phyloP scores from a whole-genome alignment of 805 yeast species.

The Debaryomyces hansenii region DNA sequence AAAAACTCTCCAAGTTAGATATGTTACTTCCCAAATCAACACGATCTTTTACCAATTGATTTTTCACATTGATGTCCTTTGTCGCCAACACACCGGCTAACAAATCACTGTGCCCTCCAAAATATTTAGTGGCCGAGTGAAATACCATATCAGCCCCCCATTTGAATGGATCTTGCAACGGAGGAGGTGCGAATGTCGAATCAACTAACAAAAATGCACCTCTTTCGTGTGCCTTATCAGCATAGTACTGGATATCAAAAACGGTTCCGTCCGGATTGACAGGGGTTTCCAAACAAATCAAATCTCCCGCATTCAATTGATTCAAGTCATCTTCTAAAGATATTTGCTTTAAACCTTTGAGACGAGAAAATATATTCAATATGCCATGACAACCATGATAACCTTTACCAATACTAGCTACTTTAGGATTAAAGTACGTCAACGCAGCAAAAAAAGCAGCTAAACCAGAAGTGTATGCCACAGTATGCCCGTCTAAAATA shows the following conservation, averaged over 20 bases:
- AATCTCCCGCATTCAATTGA: slow-evolving; percentile 63
- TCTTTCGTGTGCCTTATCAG: slow-evolving; percentile 66
- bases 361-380: slow-evolving; percentile 59
- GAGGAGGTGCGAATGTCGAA: slow-evolving; percentile 86
- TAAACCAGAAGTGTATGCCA: slow-evolving; percentile 75
- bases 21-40: too few species aligned
- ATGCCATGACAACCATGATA: slow-evolving; percentile 56
- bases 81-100: too few species aligned
- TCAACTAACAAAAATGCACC: slow-evolving; percentile 81
- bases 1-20: too few species aligned
- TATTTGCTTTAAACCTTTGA: slow-evolving; percentile 55
- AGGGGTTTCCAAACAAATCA: slow-evolving; percentile 85
- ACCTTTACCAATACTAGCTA: slow-evolving; percentile 58
- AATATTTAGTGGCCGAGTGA: too few species aligned
- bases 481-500: slow-evolving; percentile 54
- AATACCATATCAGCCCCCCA: too few species aligned
- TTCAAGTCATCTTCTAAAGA: slow-evolving; percentile 39
- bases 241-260: slow-evolving; percentile 56
- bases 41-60: too few species aligned
- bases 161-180: slow-evolving; percentile 53
- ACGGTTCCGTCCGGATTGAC: slow-evolving; percentile 65
- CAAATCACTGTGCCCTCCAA: too few species aligned
- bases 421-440: slow-evolving; percentile 69
- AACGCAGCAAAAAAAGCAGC: slow-evolving; percentile 78
- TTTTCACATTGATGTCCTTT: too few species aligned